Conservation (phyloP, 495 filamentous ascomycete genomes). For the Aspergillus ellipticus region DNA sequence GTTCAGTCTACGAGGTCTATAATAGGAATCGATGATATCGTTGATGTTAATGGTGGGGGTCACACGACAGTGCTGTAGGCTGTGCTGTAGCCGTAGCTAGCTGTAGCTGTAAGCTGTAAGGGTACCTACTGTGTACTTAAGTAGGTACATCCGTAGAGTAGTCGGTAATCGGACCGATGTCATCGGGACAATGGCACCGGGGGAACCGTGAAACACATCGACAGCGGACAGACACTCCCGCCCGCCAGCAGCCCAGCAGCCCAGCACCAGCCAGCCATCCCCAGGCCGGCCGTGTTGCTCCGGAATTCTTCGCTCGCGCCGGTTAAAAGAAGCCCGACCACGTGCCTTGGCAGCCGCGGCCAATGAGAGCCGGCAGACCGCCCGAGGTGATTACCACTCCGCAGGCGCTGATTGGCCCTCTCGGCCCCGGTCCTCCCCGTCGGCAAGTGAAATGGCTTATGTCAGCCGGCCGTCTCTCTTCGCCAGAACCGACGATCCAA, state of each 20-base stretch:
- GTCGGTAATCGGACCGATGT: too few relatives aligned
- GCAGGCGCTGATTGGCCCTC: constrained; percentile 26
- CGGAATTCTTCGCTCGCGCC: constrained; percentile 16
- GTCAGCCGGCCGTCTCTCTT: constrained; percentile 30
- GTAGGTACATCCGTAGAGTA: too few relatives aligned
- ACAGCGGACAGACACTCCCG: too few relatives aligned
- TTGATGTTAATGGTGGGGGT: too few relatives aligned
- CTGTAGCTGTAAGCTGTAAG: too few relatives aligned
- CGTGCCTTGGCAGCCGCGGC: constrained; percentile 23
- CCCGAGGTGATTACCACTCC: constrained; percentile 38
- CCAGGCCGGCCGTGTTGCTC: constrained; percentile 9
- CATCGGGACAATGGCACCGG: background rate
- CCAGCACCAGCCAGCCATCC: background rate
- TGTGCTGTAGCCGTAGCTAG: too few relatives aligned
- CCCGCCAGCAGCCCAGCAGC: background rate
- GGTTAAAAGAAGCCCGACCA: constrained; percentile 31
- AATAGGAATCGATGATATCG: background rate
- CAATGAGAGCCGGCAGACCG: constrained; percentile 30
- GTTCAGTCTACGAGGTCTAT: constrained; percentile 15
- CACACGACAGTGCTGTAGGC: too few relatives aligned
- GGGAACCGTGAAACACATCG: too few relatives aligned
- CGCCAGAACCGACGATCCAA: constrained; percentile 25
- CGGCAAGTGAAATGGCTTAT: constrained; percentile 39
- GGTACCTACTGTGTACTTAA: too few relatives aligned
- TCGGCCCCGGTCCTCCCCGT: constrained; percentile 34